A percentile compares a stretch with the other conserved stretches of the same genome.
Conservation (phyloP, 305 asterid genomes). For the Fraxinus xanthoxyloides region DNA sequence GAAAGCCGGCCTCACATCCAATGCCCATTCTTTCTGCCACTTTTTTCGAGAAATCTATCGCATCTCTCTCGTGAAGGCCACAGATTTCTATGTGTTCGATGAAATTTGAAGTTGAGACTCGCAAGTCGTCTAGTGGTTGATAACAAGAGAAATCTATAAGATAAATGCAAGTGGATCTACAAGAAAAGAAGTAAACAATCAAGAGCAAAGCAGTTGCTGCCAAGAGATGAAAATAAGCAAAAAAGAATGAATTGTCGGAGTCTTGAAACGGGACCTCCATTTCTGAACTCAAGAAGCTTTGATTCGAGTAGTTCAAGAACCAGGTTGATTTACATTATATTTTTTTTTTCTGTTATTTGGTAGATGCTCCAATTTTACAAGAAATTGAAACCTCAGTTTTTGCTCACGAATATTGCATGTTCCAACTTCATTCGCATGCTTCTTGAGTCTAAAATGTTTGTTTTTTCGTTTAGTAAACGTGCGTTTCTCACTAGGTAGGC, state of each 20-base stretch:
- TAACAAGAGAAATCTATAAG: conserved; percentile 48
- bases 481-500: not conserved
- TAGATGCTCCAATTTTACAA: conserved; percentile 22
- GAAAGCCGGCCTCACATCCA: conserved; percentile 46
- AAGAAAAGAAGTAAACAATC: conserved; percentile 19
- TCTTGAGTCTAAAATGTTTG: conserved; percentile 11
- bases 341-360: not conserved
- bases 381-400: not conserved
- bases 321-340: not conserved
- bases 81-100: conserved; percentile 37
- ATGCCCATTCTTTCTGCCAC: conserved; percentile 40
- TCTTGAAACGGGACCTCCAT: conserved; percentile 18
- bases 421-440: conserved; percentile 11
- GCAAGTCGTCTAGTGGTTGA: conserved; percentile 37
- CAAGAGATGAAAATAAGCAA: conserved; percentile 21
- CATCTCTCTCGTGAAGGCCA: conserved; percentile 15
- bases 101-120: conserved; percentile 39
- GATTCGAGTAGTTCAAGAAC: not conserved
- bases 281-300: not conserved
- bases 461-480: conserved; percentile 22
- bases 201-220: conserved; percentile 26
- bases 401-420: conserved; percentile 36
- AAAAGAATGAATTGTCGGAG: not conserved
- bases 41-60: conserved; percentile 39
- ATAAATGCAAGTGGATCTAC: conserved; percentile 32